Evolutionary conservation across 495 filamentous ascomycete genomes (phyloP), one percentile per base, ranked within the genome.

Genomic region (Aspergillus diversus): DNA sequence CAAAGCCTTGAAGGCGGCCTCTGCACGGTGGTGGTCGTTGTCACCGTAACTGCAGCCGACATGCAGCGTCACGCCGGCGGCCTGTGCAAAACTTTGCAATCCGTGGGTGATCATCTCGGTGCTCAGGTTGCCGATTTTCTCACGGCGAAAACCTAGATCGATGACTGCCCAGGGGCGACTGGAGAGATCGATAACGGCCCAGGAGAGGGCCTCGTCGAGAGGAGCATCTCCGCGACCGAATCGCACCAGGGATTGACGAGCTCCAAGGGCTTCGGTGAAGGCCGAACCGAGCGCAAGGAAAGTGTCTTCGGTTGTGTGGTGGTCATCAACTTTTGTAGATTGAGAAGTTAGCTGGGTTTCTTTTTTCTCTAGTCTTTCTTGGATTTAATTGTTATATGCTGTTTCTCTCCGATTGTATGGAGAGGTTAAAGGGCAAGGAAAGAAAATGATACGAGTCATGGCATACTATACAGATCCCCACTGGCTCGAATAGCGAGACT

Each of bases 51-150:
- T 70, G 71, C 90, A 92, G 73, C 97, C 92, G 53, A 98, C 90
- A 80, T 99, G 95, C 76, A 98, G 73, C 33, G 95, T 99, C 52
- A 97, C 82, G n/a, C 90, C 86, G 7, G 95, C 92, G 5, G 85
- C 90, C 80, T 94, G 90, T 43, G 94, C 93, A 77, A 97, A 99
- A 77, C 90, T 93, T 78, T 92, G 87, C 75, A 99, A 73, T 51
- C 94, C 94, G 79, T 99, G 95, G 55, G 95, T 93, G 57, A 99
- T 86, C 95, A 98, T 99, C 85, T 99, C 94, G 54, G 86, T 90
- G 82, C 90, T 93, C 69, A 98, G 75, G 66, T 93, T 90, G 33
- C 95, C 95, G 67, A 98, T 90, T 86, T 91, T 95, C 83, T 97
- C 94, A 43, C 94, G 85, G 77, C 81, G 84, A 64, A 96, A 84